phyloP scores from a whole-genome alignment of 805 yeast genomes.

The Pichia californica region DNA sequence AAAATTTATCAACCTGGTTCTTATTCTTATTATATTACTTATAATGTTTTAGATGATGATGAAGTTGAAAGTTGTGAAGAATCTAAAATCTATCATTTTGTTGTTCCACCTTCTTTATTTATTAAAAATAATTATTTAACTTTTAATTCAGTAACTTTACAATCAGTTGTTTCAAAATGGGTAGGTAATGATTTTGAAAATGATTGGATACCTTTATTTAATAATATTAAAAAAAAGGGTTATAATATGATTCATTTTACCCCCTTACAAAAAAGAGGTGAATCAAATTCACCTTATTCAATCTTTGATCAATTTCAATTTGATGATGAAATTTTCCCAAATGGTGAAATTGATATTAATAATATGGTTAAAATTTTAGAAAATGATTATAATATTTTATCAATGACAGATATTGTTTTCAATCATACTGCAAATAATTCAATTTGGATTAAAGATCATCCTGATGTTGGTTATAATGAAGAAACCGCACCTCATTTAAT shows the following conservation, averaged over 20 bases:
- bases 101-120: constrained; percentile 69
- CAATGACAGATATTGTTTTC: constrained; percentile 88
- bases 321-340: constrained; percentile 59
- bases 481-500: constrained; percentile 84
- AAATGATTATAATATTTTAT: constrained; percentile 51
- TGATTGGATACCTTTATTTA: constrained; percentile 64
- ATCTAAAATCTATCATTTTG: constrained; percentile 63
- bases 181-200: constrained; percentile 51
- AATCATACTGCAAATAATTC: constrained; percentile 95
- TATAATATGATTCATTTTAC: constrained; percentile 96
- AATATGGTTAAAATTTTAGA: constrained; percentile 44
- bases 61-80: constrained; percentile 29
- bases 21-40: constrained; percentile 65
- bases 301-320: constrained; percentile 78
- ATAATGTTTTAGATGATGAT: constrained; percentile 31
- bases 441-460: constrained; percentile 74
- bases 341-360: constrained; percentile 47
- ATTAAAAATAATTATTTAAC: constrained; percentile 54
- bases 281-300: constrained; percentile 88
- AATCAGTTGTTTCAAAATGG: constrained; percentile 88
- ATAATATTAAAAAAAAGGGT: constrained; percentile 60
- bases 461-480: constrained; percentile 83
- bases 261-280: constrained; percentile 86
- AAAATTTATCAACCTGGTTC: constrained; percentile 71
- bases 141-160: constrained; percentile 72